Evolutionary conservation across 352 stramenopile genomes (phyloP).

Genomic region (Globisporangium yorkense): DNA sequence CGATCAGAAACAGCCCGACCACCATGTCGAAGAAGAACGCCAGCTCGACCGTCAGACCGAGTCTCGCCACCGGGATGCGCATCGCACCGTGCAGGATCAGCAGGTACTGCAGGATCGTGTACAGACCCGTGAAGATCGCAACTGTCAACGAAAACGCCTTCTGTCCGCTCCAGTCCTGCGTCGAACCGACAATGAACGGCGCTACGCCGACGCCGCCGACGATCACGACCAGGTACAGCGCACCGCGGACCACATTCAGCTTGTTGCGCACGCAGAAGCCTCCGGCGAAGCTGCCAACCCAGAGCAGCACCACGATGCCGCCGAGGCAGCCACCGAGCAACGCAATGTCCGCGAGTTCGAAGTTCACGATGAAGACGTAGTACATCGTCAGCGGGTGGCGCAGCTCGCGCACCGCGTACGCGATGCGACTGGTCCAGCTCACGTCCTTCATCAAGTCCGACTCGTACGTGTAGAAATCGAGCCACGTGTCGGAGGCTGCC

Average conservation of each 20-base stretch:
- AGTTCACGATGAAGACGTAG: constrained; percentile 73
- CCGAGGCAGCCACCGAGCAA: constrained; percentile 56
- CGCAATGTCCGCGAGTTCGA: constrained; percentile 59
- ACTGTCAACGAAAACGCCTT: constrained; percentile 70
- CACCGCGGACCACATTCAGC: constrained; percentile 33
- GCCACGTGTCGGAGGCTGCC: constrained; percentile 52
- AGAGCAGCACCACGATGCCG: constrained; percentile 54
- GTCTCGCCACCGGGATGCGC: constrained; percentile 51
- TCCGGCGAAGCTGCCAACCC: constrained; percentile 55
- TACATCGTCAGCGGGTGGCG: constrained; percentile 81
- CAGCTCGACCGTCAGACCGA: constrained; percentile 67
- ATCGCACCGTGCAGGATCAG: constrained; percentile 68
- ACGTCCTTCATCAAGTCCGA: constrained; percentile 56
- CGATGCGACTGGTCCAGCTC: constrained; percentile 53
- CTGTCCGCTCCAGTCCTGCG: constrained; percentile 51
- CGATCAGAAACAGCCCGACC: constrained; percentile 64
- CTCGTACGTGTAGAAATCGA: constrained; percentile 78
- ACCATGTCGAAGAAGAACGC: constrained; percentile 87
- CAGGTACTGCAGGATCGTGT: constrained; percentile 71
- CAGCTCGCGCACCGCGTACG: constrained; percentile 69
- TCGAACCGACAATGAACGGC: constrained; percentile 57
- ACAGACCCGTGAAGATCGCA: constrained; percentile 67
- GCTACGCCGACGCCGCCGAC: constrained; percentile 45
- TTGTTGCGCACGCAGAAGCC: constrained; percentile 61
- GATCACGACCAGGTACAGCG: constrained; percentile 71